Conservation (phyloP, 495 filamentous ascomycete genomes). For the Parmelia sp. region DNA sequence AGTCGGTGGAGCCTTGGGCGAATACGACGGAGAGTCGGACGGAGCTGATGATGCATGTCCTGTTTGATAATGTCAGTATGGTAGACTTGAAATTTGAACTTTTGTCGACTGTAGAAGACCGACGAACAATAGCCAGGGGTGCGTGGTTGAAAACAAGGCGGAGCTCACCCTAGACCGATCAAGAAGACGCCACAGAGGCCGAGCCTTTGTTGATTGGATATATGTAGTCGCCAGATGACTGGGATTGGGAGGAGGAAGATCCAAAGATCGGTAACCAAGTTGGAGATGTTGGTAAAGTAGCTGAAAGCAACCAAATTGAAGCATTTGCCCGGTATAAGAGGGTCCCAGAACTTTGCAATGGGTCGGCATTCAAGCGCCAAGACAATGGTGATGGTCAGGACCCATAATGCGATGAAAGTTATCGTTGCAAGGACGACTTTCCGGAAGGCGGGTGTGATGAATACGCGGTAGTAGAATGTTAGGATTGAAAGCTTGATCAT, state of each 20-base stretch:
- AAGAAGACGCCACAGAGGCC: conserved; percentile 39
- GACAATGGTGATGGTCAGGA: conserved; percentile 23
- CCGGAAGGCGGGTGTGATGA: conserved; percentile 27
- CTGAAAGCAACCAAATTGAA: conserved; percentile 28
- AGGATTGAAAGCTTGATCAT: conserved; percentile 34
- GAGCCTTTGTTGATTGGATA: conserved; percentile 31
- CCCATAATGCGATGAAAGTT: conserved; percentile 17
- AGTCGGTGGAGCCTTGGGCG: conserved; percentile 36
- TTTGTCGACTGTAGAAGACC: neutral
- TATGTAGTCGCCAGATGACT: conserved; percentile 32
- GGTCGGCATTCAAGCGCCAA: conserved; percentile 32
- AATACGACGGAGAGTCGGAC: conserved; percentile 37
- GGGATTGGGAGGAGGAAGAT: conserved; percentile 38
- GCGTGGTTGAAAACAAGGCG: neutral
- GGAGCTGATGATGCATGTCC: conserved; percentile 37
- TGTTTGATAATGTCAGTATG: conserved; percentile 9
- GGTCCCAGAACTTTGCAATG: conserved; percentile 34
- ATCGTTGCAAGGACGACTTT: conserved; percentile 19
- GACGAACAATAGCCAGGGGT: neutral
- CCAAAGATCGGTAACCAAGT: conserved; percentile 35
- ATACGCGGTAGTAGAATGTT: conserved; percentile 32
- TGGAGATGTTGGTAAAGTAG: conserved; percentile 37
- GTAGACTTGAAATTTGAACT: neutral
- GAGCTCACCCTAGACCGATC: conserved; percentile 33
- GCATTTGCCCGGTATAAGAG: conserved; percentile 25